phyloP scores from a whole-genome alignment of 495 filamentous ascomycete genomes.

The Articulospora tetracladia region DNA sequence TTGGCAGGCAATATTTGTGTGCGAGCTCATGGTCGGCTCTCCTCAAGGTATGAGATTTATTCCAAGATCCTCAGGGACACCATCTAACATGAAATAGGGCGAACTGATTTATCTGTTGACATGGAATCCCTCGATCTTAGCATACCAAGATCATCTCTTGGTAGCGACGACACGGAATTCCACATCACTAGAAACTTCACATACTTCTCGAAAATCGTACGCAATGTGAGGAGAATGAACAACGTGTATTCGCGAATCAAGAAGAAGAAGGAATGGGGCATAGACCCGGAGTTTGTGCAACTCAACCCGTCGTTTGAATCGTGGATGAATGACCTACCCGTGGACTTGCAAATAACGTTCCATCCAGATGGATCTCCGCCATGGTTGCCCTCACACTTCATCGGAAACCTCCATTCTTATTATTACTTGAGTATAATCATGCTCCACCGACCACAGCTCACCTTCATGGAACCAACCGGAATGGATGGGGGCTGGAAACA shows the following conservation, averaged over 20 bases:
- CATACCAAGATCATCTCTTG: slow-evolving; percentile 56
- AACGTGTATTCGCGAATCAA: slow-evolving; percentile 73
- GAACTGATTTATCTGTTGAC: slow-evolving; percentile 74
- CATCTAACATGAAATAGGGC: slow-evolving; percentile 52
- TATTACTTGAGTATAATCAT: slow-evolving; percentile 86
- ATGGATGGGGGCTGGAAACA: slow-evolving; percentile 78
- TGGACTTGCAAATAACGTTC: slow-evolving; percentile 75
- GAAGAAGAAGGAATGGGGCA: slow-evolving; percentile 79
- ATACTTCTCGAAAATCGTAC: slow-evolving; percentile 71
- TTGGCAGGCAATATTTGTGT: slow-evolving; percentile 85
- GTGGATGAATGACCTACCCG: slow-evolving; percentile 76
- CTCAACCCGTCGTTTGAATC: slow-evolving; percentile 68
- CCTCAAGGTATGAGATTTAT: slow-evolving; percentile 60
- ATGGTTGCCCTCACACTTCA: slow-evolving; percentile 84
- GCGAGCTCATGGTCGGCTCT: slow-evolving; percentile 90
- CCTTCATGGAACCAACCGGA: slow-evolving; percentile 68
- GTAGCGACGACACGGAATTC: slow-evolving; percentile 72
- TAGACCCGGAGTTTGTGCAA: slow-evolving; percentile 78
- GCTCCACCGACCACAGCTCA: slow-evolving; percentile 83
- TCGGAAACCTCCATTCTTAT: slow-evolving; percentile 91
- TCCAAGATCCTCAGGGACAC: slow-evolving; percentile 12
- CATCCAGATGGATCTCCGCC: slow-evolving; percentile 76
- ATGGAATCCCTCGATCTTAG: slow-evolving; percentile 74
- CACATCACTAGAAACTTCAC: slow-evolving; percentile 77
- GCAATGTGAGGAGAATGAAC: slow-evolving; percentile 74